Base-by-base conservation (phyloP, 164 flowering plant species). In the Aristolochia contorta region DNA sequence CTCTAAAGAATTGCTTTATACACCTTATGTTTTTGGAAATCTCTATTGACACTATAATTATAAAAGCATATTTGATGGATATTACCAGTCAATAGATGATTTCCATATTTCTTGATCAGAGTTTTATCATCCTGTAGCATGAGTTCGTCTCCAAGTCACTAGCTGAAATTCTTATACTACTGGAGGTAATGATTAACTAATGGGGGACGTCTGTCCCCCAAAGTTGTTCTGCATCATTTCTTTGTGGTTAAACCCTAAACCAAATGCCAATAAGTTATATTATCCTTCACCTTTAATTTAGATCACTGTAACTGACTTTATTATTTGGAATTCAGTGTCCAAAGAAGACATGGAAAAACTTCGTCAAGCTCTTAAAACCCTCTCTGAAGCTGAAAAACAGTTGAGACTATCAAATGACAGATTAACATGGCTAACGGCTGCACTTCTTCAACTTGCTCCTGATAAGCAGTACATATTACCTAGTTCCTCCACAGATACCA, bases 341-440 rank as follows among this genome's bases (percentile, higher is more conserved):
- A 94, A 94, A 77, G 91, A 87, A 75, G 94, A 87, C 21, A 85
- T 86, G 91, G 99, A 91, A 66, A 94, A 84, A 65, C 78, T 94
- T 64, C 89, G 99, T 24, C 90, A 84, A 71, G 99, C 99, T 53
- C 77, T 94, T 23, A 94, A 82, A 77, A 94, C 90, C 24, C 67
- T 94, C 45, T 94, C 99, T 18, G 96, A 91, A 72, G 97, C 99
- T 27, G 99, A 94, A 71, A 91, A 89, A 61, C 99, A 94, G 72
- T 76, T 94, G 67, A 82, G 97, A 74, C 73, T 68, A 75, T 89
- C 99, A 63, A 89, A 82, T 78, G 99, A 94, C 74, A 85, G 79
- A 67, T 52, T 84, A 69, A 94, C 97, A 57, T 91, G 99, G 99
- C 75, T 94, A 45, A 91, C 99, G 2, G 96, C 99, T 74, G 96